These are phyloP conservation scores for Mucor ambiguus DNA, from an alignment of 371 early-diverging fungal genomes.

Conservation along the genomic window DNA sequence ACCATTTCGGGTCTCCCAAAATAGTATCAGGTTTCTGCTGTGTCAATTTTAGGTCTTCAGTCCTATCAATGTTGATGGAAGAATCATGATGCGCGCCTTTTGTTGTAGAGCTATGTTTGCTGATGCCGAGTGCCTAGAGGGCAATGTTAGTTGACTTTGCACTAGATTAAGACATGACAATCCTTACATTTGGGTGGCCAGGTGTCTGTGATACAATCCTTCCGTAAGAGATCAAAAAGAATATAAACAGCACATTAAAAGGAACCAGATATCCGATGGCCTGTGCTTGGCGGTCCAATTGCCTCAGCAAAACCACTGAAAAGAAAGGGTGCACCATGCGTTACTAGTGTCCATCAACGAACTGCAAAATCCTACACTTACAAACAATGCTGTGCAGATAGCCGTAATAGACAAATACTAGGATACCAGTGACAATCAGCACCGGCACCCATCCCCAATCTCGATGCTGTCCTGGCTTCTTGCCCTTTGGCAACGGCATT, in stretches of 20 bases:
- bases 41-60: not conserved
- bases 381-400: constrained; percentile 29
- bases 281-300: constrained; percentile 6
- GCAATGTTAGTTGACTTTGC: not conserved
- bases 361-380: constrained; percentile 11
- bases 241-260: constrained; percentile 16
- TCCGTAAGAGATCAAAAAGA: constrained; percentile 25
- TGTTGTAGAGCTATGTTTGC: not conserved
- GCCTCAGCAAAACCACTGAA: constrained; percentile 20
- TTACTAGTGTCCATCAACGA: not conserved
- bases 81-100: not conserved
- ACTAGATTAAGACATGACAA: not conserved
- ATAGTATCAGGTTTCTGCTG: constrained; percentile 18
- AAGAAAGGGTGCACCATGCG: not conserved
- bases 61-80: not conserved
- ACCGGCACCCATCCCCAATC: constrained; percentile 43
- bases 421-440: constrained; percentile 24
- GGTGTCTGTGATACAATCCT: constrained; percentile 21
- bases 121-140: not conserved
- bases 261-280: constrained; percentile 17
- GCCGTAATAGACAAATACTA: constrained; percentile 29
- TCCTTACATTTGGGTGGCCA: constrained; percentile 18
- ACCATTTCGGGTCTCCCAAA: constrained; percentile 49
- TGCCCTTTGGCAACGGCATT: constrained; percentile 37
- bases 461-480: constrained; percentile 39